These are phyloP conservation scores for Populus hybrid DNA, from an alignment of 441 rosid species.

Conservation along the genomic window DNA sequence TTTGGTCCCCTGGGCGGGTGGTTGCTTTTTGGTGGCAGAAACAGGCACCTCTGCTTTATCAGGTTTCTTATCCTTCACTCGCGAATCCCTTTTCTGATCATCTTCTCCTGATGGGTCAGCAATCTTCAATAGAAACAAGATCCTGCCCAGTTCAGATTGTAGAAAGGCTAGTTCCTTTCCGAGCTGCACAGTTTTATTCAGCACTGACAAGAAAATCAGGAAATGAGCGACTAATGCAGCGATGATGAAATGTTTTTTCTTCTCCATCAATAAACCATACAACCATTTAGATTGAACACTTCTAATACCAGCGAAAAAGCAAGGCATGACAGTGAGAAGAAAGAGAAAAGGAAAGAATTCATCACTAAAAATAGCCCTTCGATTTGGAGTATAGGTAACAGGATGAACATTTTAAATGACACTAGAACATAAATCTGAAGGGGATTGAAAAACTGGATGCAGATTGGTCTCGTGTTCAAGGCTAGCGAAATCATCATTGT, in stretches of 20 bases:
- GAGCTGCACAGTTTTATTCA: slow-evolving; percentile 52
- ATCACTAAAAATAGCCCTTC: background rate
- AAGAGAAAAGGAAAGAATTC: background rate
- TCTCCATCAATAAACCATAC: background rate
- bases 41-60: slow-evolving; percentile 30
- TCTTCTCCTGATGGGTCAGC: slow-evolving; percentile 93
- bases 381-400: background rate
- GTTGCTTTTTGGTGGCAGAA: slow-evolving; percentile 29
- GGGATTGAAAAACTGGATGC: background rate
- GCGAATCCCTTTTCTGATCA: slow-evolving; percentile 55
- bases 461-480: background rate
- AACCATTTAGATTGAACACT: background rate
- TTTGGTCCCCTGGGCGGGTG: slow-evolving; percentile 27
- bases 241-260: background rate
- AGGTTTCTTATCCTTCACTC: slow-evolving; percentile 34
- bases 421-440: background rate
- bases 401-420: background rate
- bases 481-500: too few relatives aligned
- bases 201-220: slow-evolving; percentile 45
- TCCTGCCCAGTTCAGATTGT: slow-evolving; percentile 69
- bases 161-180: slow-evolving; percentile 67
- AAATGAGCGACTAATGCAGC: slow-evolving; percentile 14
- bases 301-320: background rate
- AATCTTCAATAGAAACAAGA: slow-evolving; percentile 70
- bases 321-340: background rate